Base-by-base conservation (phyloP, 257 asterid species). In the Plantago ovata region DNA sequence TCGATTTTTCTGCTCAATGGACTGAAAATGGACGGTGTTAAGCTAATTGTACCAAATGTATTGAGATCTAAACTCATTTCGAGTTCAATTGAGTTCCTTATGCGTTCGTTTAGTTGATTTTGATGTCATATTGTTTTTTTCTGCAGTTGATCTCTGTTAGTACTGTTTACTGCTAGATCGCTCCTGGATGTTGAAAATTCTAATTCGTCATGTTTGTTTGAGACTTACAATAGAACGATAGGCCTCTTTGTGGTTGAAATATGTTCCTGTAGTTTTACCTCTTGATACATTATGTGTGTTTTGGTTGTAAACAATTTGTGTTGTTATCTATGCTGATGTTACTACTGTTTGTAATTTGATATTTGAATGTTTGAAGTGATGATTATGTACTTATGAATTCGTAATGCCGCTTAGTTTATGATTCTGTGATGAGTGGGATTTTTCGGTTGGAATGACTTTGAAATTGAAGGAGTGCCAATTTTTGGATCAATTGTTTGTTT, bases 31-130 rank as follows among this genome's bases (percentile, higher is more conserved):
- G 32, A 24, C 32, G 32, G 32, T 24, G 32, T 24, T 24, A 61
- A 68, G 52, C 61, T 47, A 53, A 46, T 44, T 28, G 3, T 19
- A 3, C 62, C 61, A 71, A 66, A 73, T 28, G 57, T 56, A 50
- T 19, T n/a, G 71, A 67, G 80, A 74, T 78, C 84, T 62, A 65
- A 22, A 14, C 41, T 71, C 53, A 23, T 36, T 63, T 66, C 48
- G 13, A 12, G 59, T 33, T 55, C 10, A n/a, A 58, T 66, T 54
- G 13, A 12, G 59, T 33, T 55, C 10, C 15, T 41, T 45, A 3
- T 28, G n/a, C 24, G 58, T 19, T 18, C 18, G 12, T 49, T 52
- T 23, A 14, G 7, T 42, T 10, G 33, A 45, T 14, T 23, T 53
- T 45, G 42, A 41, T 50, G 13, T 19, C 51, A 54, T 15, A 42